Percentiles rank a stretch among this genome's conserved stretches.
phyloP scores from a whole-genome alignment of 768 basidiomycete genomes.

The Suillus occidentalis region DNA sequence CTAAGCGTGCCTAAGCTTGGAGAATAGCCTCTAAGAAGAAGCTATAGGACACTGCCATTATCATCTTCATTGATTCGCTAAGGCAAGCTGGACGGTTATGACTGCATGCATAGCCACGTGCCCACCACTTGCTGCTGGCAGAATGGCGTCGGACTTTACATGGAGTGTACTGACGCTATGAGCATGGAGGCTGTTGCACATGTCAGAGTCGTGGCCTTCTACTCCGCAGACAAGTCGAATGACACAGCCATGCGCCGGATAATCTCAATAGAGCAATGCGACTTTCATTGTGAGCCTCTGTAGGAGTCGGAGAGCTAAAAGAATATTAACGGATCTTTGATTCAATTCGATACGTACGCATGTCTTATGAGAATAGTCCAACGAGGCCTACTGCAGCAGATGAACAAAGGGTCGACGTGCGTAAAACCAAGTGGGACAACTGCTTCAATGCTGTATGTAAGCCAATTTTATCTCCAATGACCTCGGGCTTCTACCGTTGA shows the following conservation, averaged over 20 bases:
- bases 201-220: not conserved
- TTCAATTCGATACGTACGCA: not conserved
- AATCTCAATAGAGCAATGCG: not conserved
- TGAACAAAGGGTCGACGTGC: not conserved
- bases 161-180: not conserved
- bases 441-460: not conserved
- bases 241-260: not conserved
- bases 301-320: not conserved
- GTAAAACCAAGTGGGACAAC: not conserved
- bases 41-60: not conserved
- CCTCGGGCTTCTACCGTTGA: not conserved
- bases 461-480: not conserved
- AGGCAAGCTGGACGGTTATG: not conserved
- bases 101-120: not conserved
- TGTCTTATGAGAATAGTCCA: not conserved
- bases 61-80: not conserved
- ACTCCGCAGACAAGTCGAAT: not conserved
- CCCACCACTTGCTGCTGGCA: not conserved
- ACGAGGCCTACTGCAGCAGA: not conserved
- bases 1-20: not conserved
- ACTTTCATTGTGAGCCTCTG: not conserved
- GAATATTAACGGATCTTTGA: not conserved
- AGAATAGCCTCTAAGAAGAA: not conserved
- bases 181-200: not conserved
- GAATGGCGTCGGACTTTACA: not conserved